A percentile compares a stretch with the other conserved stretches of the same genome.
These are phyloP conservation scores for Caryopteris hybrid DNA, from an alignment of 305 asterid species.

Conservation along the genomic window DNA sequence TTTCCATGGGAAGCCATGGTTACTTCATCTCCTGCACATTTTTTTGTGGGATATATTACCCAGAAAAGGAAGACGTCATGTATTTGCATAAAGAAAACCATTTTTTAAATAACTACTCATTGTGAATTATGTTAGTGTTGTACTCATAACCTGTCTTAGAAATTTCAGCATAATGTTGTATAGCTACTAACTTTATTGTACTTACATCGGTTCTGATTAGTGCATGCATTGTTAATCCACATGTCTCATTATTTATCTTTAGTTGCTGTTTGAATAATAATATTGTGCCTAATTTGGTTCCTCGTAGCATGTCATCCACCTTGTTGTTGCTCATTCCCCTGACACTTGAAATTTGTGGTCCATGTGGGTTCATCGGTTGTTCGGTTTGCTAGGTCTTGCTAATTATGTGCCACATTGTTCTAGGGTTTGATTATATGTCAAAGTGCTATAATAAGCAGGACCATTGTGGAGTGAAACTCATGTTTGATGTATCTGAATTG, in stretches of 20 bases:
- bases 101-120: too few species aligned
- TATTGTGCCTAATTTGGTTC: background rate
- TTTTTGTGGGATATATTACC: too few species aligned
- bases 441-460: too few species aligned
- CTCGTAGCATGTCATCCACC: background rate
- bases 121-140: background rate
- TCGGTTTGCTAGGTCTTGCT: background rate
- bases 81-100: background rate
- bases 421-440: constrained; percentile 5
- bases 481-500: too few species aligned
- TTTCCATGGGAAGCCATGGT: background rate
- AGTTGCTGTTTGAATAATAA: background rate
- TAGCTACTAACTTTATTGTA: background rate
- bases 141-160: too few species aligned
- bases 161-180: too few species aligned
- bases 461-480: too few species aligned
- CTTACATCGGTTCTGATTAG: background rate
- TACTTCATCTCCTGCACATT: too few species aligned
- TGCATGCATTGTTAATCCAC: background rate
- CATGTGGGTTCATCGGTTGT: background rate
- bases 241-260: background rate
- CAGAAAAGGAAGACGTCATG: background rate
- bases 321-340: background rate
- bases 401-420: background rate
- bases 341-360: constrained; percentile 2